These are phyloP conservation scores for Nemania bipapillata DNA, from an alignment of 2,329 filamentous ascomycete species.

Conservation along the genomic window DNA sequence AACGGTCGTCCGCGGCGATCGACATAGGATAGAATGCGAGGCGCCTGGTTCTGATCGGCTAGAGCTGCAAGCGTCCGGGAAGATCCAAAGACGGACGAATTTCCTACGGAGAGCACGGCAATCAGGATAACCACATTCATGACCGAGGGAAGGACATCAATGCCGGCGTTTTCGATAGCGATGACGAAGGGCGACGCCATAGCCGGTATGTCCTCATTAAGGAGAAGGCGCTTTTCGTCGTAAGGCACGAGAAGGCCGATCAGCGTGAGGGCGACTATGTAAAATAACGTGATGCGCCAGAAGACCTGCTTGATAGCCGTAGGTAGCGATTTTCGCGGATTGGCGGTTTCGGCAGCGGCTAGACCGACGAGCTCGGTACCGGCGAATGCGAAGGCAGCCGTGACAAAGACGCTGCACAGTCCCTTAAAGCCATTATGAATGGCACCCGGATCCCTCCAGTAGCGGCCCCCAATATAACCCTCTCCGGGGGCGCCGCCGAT, in stretches of 20 bases:
- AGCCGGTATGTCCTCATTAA: conserved; percentile 63
- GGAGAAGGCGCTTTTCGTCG: conserved; percentile 71
- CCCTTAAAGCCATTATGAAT: conserved; percentile 86
- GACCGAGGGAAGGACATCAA: conserved; percentile 81
- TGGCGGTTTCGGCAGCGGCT: conserved; percentile 80
- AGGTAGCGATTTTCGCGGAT: conserved; percentile 82
- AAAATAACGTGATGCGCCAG: conserved; percentile 92
- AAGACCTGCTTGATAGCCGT: conserved; percentile 93
- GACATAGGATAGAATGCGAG: conserved; percentile 79
- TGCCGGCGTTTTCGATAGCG: conserved; percentile 83
- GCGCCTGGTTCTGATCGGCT: conserved; percentile 86
- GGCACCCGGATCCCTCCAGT: conserved; percentile 83
- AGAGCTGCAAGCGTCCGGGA: conserved; percentile 89
- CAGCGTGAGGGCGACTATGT: conserved; percentile 82
- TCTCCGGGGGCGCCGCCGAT: conserved; percentile 78
- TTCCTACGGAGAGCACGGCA: conserved; percentile 89
- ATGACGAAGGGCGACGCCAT: conserved; percentile 94
- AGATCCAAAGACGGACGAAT: conserved; percentile 90
- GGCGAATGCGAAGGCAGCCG: conserved; percentile 78
- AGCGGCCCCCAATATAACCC: conserved; percentile 81
- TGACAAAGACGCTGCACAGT: conserved; percentile 81
- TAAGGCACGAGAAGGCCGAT: conserved; percentile 86
- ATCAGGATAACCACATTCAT: conserved; percentile 97
- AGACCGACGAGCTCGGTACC: conserved; percentile 81
- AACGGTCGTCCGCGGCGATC: conserved; percentile 84